Evolutionary conservation across 805 yeast species (phyloP).

Genomic region (Yueomyces sp.): DNA sequence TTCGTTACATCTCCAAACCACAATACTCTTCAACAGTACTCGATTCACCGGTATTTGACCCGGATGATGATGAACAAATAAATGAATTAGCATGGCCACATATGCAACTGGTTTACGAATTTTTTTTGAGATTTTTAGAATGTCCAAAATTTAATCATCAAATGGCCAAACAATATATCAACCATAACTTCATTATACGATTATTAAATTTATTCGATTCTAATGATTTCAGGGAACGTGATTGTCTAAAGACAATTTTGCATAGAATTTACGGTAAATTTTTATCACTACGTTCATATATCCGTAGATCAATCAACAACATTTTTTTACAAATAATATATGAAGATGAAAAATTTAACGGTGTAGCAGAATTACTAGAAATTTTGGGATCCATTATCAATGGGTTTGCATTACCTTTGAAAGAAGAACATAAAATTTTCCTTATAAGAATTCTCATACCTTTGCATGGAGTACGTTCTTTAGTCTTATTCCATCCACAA

Average conservation of each 20-base stretch:
- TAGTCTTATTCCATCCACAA: constrained; percentile 90
- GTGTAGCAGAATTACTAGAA: constrained; percentile 87
- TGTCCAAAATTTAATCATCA: constrained; percentile 90
- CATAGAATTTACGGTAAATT: constrained; percentile 96
- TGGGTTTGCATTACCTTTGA: constrained; percentile 93
- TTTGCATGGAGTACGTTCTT: constrained; percentile 78
- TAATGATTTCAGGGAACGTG: constrained; percentile 94
- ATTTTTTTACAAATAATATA: constrained; percentile 87
- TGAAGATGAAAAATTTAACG: constrained; percentile 92
- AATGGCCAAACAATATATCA: constrained; percentile 84
- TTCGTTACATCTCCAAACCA: constrained; percentile 96
- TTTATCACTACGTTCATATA: constrained; percentile 75
- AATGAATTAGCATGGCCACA: constrained; percentile 97
- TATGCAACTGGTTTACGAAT: constrained; percentile 93
- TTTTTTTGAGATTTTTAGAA: constrained; percentile 83
- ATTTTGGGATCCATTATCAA: constrained; percentile 92
- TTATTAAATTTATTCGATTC: constrained; percentile 84
- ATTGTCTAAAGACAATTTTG: constrained; percentile 84
- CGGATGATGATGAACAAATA: constrained; percentile 98
- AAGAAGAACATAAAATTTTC: constrained; percentile 92
- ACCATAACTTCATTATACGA: constrained; percentile 72
- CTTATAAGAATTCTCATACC: constrained; percentile 79
- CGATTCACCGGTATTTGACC: constrained; percentile 94
- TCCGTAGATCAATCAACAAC: constrained; percentile 81
- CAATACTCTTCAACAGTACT: constrained; percentile 58